Evolutionary conservation across 2,329 filamentous ascomycete genomes (phyloP), one percentile per base, ranked within the genome.

Genomic region (Dothistroma septosporum): DNA sequence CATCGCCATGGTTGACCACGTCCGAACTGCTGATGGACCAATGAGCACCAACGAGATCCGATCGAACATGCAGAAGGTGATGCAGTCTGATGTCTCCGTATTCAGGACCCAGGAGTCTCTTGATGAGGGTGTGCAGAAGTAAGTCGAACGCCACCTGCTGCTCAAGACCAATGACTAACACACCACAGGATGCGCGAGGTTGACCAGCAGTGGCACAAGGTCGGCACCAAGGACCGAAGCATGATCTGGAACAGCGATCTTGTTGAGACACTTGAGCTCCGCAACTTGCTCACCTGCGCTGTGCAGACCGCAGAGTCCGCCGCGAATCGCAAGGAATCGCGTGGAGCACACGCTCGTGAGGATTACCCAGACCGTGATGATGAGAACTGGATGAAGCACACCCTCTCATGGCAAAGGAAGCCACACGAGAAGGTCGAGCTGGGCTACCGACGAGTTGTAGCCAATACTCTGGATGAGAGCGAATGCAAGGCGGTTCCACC

Each of bases 181-280:
- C 46, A 5, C 21, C 33, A 50, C 49, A 74, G 71, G 82, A 94
- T 97, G 77, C 86, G 80, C 67, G 87, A 91, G 69, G 91, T 97
- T 70, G 93, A 97, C 76, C 78, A 84, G 70, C 84, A 82, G 72
- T 97, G 89, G 80, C 79, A 83, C 70, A 83, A 97, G 74, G 88
- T 97, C 70, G 91, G 91, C 73, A 97, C 91, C 81, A 96, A 96
- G 86, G 93, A 97, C 79, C 90, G 94, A 78, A 95, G 91, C 84
- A 97, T 97, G 93, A 97, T 97, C 82, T 97, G 93, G 93, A 97
- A 97, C 87, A 92, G 90, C 24, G 93, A 97, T 74, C 86, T 97
- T 44, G 91, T 96, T 64, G 93, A 97, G 84, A 96, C 93, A 8
- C 86, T 99, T 59, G 94, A 99, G 80, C 83, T 97, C 74, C 86